Evolutionary conservation across 1,284 basidiomycete species (phyloP), one percentile per base, ranked within the genome.

Genomic region (Tylopilus orsonianus): DNA sequence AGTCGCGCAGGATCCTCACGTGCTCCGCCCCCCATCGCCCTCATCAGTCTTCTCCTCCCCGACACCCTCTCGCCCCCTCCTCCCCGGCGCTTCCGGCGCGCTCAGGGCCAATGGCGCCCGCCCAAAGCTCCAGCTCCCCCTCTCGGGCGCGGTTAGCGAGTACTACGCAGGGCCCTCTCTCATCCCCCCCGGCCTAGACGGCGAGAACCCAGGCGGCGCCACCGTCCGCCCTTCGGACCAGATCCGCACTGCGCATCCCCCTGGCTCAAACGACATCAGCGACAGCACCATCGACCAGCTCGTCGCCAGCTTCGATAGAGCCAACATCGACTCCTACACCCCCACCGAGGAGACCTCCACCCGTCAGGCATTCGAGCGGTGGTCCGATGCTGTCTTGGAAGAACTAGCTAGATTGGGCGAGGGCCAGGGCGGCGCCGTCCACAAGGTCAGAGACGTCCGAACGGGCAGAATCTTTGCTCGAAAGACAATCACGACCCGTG

Each of bases 401-500:
- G 81, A 87, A 51, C 55, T 95, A 20, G 69, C 73, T 14, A 76
- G 88, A 33, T 74, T 99, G 1, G 97, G 97, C 12, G 97, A 99
- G 66, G 97, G 97, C 32, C 92, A 95, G 18, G 93, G 95, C 47
- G 97, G 97, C 33, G 90, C 93, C 6, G 97, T 99, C 18, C 86
- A 93, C 68, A 90, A 93, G 68, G 96, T 97, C 37, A 80, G 73
- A 58, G 90, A 94, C 68, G 81, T 74, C 61, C 83, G 84, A 41
- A 90, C 82, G 0, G 83, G 84, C 22, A 71, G 75, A 60, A 79
- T 97, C 60, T 87, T 97, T 81, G 97, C 95, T 8, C 86, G 93
- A 61, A 99, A 99, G 81, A 92, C 94, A 19, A 97, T 99, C 62
- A 90, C 93, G 8, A 94, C 93, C 10, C 90, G 90, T 34, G 90